These are phyloP conservation scores for Lycium ferocissimum DNA, from an alignment of 257 asterid genomes.

Conservation along the genomic window DNA sequence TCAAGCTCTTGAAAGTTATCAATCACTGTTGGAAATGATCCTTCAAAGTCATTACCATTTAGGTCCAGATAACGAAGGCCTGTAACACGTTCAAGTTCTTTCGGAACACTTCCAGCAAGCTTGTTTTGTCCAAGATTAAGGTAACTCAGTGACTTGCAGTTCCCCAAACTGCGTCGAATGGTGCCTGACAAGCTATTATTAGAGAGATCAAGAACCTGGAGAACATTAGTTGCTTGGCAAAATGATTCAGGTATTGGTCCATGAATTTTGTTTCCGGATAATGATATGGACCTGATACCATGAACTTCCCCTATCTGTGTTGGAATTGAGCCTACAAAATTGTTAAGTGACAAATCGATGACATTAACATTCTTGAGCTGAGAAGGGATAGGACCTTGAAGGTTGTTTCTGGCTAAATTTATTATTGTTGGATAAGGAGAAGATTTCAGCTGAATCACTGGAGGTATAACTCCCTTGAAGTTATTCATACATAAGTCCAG, in stretches of 20 bases:
- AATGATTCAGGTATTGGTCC: slow-evolving; percentile 22
- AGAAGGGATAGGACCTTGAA: slow-evolving; percentile 23
- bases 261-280: slow-evolving; percentile 9
- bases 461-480: slow-evolving; percentile 23
- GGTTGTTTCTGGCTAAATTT: slow-evolving; percentile 3
- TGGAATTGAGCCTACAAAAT: slow-evolving; percentile 9
- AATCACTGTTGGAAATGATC: slow-evolving; percentile 13
- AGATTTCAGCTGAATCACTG: slow-evolving; percentile 24
- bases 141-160: slow-evolving; percentile 13
- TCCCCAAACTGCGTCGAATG: not conserved
- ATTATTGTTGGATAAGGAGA: not conserved
- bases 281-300: not conserved
- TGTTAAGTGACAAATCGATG: slow-evolving; percentile 3
- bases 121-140: slow-evolving; percentile 24
- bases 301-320: slow-evolving; percentile 16
- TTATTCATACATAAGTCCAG: slow-evolving; percentile 14
- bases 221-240: slow-evolving; percentile 14
- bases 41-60: not conserved
- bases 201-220: slow-evolving; percentile 29
- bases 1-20: not conserved
- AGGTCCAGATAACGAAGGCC: slow-evolving; percentile 14
- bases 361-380: not conserved
- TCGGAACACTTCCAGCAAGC: slow-evolving; percentile 18
- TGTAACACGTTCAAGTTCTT: slow-evolving; percentile 23
- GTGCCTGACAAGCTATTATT: slow-evolving; percentile 24